Evolutionary conservation across 768 basidiomycete species (phyloP), one percentile per base, ranked within the genome.

Genomic region (Russula sp.): DNA sequence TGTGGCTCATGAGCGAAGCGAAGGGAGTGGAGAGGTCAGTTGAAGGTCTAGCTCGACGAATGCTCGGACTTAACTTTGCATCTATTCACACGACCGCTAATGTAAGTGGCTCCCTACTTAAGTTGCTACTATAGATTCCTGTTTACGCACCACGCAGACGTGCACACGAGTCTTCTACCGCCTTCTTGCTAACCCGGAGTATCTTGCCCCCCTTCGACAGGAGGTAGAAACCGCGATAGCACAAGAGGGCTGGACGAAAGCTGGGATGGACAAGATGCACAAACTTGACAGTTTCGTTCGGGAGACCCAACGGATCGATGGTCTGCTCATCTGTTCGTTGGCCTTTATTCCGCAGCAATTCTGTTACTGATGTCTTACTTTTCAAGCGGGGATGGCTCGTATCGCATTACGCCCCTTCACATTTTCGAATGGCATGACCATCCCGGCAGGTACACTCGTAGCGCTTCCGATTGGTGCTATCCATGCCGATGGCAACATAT

Each of bases 401-500:
- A 35, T 64, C 38, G 66, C 70, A 25, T 20, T 72, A 42, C 54
- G 68, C 13, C 70, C 72, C 39, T 68, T 66, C 65, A 70, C 65
- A 8, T 67, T 74, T 56, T 74, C 74, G 20, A 69, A 75, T 52
- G 77, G 75, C 43, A 70, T 73, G 42, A 69, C 66, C 35, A 61
- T 75, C 48, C 77, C 78, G n/a, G 65, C 65, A 5, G 80, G 80
- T 57, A 74, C 73, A 22, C 68, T 71, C 34, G 65, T 79, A n/a
- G 66, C 69, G 14, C 69, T 73, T 9, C 73, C 74, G n/a, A 10
- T 58, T 70, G 7, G 56, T 60, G 63, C 73, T 20, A 69, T 75
- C 68, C 77, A 78, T 61, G 69, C 70, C 18, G 77, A 82, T 61
- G 70, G 71, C n/a, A 70, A 69, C 16, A 66, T 72, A 20, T 85